A percentile compares a stretch with the other conserved stretches of the same genome.
phyloP scores from a whole-genome alignment of 176 grass and related monocot species.

The Aegilops umbellulata region DNA sequence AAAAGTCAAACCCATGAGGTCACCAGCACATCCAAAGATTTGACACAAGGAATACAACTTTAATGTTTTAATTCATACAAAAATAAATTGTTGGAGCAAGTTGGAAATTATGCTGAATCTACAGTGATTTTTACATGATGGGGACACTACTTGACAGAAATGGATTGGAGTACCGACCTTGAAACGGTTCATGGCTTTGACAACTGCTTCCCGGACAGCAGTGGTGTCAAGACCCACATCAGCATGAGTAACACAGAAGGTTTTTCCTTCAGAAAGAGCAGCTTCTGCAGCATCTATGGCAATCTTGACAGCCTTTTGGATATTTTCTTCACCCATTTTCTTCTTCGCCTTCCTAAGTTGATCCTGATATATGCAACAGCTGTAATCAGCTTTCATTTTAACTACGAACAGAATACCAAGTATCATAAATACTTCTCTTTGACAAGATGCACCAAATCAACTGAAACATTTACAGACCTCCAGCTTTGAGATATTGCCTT shows the following conservation, averaged over 20 bases:
- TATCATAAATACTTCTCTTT: background rate
- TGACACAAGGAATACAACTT: background rate
- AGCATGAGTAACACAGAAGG: conserved; percentile 56
- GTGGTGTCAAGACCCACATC: conserved; percentile 88
- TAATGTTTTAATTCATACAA: background rate
- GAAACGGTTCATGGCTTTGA: conserved; percentile 66
- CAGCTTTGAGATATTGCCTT: conserved; percentile 66
- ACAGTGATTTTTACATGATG: background rate
- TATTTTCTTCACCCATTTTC: conserved; percentile 86
- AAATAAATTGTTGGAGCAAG: background rate
- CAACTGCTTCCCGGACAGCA: conserved; percentile 80
- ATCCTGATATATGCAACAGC: conserved; percentile 45
- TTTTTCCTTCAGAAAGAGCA: conserved; percentile 64
- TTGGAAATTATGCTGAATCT: background rate
- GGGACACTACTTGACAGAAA: background rate
- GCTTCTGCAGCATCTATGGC: conserved; percentile 67
- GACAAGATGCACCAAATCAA: background rate
- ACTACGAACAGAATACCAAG: background rate
- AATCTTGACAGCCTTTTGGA: conserved; percentile 68
- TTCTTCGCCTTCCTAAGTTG: conserved; percentile 93
- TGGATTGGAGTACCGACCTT: background rate
- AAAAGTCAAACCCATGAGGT: background rate
- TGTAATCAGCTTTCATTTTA: conserved; percentile 3
- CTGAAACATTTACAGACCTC: conserved; percentile 56
- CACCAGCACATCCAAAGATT: background rate